phyloP scores from a whole-genome alignment of 306 rosid species.

The Cucurbita moschata region DNA sequence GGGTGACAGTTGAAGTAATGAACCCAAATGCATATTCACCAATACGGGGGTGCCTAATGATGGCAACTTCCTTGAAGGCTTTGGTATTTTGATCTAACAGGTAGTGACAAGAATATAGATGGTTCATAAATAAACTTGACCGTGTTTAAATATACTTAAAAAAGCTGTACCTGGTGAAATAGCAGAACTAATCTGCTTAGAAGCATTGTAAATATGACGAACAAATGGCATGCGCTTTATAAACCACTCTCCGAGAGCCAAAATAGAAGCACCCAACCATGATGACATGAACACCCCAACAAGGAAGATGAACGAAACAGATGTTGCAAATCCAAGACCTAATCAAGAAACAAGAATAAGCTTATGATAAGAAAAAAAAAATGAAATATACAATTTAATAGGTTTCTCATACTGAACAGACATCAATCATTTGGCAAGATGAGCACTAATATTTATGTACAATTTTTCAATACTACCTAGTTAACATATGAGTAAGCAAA shows the following conservation, averaged over 20 bases:
- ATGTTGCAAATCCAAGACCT: conserved; percentile 91
- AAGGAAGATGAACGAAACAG: conserved; percentile 73
- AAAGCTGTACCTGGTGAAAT: conserved; percentile 69
- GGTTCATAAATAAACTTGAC: not conserved
- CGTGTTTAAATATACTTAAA: not conserved
- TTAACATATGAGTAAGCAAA: not conserved
- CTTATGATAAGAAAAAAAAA: not conserved
- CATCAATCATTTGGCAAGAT: not conserved
- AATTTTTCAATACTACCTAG: not conserved
- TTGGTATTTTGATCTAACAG: conserved; percentile 69
- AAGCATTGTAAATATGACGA: conserved; percentile 80
- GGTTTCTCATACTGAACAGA: not conserved
- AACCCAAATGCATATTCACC: conserved; percentile 94
- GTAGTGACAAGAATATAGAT: not conserved
- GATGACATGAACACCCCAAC: conserved; percentile 94
- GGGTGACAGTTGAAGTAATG: conserved; percentile 67
- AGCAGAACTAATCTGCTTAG: conserved; percentile 89
- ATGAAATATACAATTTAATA: not conserved
- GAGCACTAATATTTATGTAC: too few species aligned
- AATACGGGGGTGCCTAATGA: conserved; percentile 83
- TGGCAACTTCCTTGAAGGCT: conserved; percentile 92
- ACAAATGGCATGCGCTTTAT: conserved; percentile 89
- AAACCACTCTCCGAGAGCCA: conserved; percentile 89
- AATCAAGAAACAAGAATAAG: conserved; percentile 5
- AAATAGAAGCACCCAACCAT: conserved; percentile 90